phyloP scores from a whole-genome alignment of 1,284 basidiomycete species.

The Malassezia arunalokei region DNA sequence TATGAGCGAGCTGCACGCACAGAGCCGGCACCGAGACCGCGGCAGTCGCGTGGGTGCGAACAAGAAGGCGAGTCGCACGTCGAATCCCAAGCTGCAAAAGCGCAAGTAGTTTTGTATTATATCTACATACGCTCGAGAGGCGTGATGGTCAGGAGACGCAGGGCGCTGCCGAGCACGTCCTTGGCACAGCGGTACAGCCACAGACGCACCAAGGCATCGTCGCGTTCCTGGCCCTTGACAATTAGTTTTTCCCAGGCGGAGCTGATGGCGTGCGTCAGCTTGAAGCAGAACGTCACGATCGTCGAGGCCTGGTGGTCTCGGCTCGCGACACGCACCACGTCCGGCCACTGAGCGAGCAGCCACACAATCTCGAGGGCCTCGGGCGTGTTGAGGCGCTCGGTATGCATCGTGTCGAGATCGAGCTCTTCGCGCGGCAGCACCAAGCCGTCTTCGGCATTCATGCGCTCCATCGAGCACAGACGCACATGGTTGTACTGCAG shows the following conservation, averaged over 20 bases:
- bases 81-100: conserved; percentile 12
- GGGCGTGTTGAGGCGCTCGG: conserved; percentile 56
- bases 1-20: conserved; percentile 15
- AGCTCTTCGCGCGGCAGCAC: conserved; percentile 56
- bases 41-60: conserved; percentile 34
- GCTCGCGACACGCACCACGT: conserved; percentile 71
- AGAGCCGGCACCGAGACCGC: conserved; percentile 21
- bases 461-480: conserved; percentile 79
- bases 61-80: conserved; percentile 22
- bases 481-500: conserved; percentile 77
- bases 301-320: conserved; percentile 79
- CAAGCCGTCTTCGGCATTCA: conserved; percentile 63
- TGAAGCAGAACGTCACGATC: conserved; percentile 66
- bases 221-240: conserved; percentile 62
- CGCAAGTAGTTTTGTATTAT: conserved; percentile 12
- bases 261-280: conserved; percentile 66
- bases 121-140: conserved; percentile 71
- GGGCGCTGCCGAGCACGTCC: conserved; percentile 72
- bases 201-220: conserved; percentile 71
- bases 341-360: conserved; percentile 77
- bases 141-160: conserved; percentile 74
- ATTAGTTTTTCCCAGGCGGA: conserved; percentile 77
- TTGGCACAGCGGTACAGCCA: conserved; percentile 79
- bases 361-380: conserved; percentile 78
- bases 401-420: conserved; percentile 57